Conservation (phyloP, 179 eudicot species). For the Corrigiola litoralis region DNA sequence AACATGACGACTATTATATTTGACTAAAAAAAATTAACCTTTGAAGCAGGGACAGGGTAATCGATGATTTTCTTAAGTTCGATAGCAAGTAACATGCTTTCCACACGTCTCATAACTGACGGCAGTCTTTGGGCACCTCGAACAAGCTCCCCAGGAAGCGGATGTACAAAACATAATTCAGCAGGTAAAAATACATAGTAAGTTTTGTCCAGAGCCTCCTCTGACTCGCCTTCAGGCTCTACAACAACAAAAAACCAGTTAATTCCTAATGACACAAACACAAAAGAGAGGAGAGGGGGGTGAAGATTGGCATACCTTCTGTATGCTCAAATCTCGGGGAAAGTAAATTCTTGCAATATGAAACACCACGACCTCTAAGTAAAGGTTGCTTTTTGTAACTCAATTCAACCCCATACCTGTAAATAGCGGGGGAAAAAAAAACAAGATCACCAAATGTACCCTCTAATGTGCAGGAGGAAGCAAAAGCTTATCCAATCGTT, state of each 20-base stretch:
- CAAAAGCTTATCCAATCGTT: conserved; percentile 21
- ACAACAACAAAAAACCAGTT: conserved; percentile 18
- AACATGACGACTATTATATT: no score
- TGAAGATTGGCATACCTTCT: conserved; percentile 50
- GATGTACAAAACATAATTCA: conserved; percentile 92
- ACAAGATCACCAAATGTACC: conserved; percentile 37
- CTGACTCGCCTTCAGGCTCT: conserved; percentile 73
- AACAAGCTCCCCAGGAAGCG: conserved; percentile 86
- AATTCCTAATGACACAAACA: conserved; percentile 10
- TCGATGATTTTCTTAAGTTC: conserved; percentile 76
- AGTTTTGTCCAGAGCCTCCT: conserved; percentile 78
- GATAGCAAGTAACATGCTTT: conserved; percentile 93
- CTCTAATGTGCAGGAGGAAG: conserved; percentile 32
- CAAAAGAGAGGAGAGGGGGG: neutral
- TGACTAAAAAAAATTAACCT: conserved; percentile 45
- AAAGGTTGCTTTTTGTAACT: conserved; percentile 83
- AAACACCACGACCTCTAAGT: conserved; percentile 95
- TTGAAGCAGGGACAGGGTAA: conserved; percentile 76
- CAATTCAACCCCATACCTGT: conserved; percentile 95
- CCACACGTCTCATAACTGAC: conserved; percentile 94
- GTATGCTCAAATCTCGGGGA: conserved; percentile 98
- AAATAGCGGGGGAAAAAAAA: conserved; percentile 17
- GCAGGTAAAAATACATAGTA: conserved; percentile 96
- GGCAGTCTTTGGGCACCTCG: conserved; percentile 99
- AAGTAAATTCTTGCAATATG: conserved; percentile 98